Conservation (phyloP, 2,329 filamentous ascomycete species). For the Trichoderma simmonsii region DNA sequence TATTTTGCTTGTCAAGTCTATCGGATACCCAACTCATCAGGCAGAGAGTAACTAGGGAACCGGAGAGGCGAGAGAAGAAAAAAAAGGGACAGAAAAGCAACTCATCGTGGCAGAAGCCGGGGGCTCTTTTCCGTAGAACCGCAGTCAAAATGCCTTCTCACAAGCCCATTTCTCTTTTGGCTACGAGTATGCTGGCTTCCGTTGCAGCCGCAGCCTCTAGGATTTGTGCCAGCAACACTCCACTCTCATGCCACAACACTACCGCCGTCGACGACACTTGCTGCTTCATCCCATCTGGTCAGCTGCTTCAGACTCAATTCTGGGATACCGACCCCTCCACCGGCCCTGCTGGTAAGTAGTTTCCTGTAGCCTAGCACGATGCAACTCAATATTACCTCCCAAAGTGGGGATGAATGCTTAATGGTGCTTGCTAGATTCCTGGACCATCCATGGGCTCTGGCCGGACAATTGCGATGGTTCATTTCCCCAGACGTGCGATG, state of each 20-base stretch:
- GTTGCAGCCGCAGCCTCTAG: slow-evolving; percentile 17
- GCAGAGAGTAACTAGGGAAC: background rate
- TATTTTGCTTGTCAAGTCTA: background rate
- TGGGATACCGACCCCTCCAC: slow-evolving; percentile 66
- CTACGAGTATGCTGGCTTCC: slow-evolving; percentile 19
- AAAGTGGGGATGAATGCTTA: background rate
- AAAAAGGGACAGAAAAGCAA: background rate
- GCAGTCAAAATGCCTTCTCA: slow-evolving; percentile 18
- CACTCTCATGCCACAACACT: slow-evolving; percentile 62
- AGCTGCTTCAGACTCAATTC: slow-evolving; percentile 72
- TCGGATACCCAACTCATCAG: background rate
- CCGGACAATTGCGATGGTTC: slow-evolving; percentile 67
- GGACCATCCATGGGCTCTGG: slow-evolving; percentile 71
- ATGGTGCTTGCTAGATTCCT: slow-evolving; percentile 48
- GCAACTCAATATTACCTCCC: background rate
- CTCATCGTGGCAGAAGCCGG: background rate
- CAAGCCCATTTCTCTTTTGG: slow-evolving; percentile 20
- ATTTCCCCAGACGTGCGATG: slow-evolving; percentile 65
- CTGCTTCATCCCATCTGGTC: slow-evolving; percentile 69
- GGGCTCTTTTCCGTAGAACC: background rate
- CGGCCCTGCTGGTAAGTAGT: slow-evolving; percentile 47
- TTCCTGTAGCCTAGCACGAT: background rate
- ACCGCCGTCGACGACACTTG: slow-evolving; percentile 60
- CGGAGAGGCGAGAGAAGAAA: background rate
- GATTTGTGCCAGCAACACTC: slow-evolving; percentile 33